These are phyloP conservation scores for Mortierella polycephala DNA, from an alignment of 371 early-diverging fungal genomes.

Conservation along the genomic window DNA sequence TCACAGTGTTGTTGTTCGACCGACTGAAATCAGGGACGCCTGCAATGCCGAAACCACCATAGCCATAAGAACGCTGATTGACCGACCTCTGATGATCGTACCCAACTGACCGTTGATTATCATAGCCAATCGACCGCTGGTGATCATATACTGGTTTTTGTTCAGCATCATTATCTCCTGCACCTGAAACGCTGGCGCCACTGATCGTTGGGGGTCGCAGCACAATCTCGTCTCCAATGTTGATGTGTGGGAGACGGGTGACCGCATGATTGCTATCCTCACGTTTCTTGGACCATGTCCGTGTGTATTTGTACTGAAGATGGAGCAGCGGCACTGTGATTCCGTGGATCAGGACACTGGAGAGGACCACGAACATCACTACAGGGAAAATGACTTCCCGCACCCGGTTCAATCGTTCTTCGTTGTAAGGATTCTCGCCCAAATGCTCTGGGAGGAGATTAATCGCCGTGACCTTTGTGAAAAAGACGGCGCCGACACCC, in stretches of 20 bases:
- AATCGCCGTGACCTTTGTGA: conserved; percentile 69
- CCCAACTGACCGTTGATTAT: conserved; percentile 38
- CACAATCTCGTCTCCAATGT: conserved; percentile 55
- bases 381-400: conserved; percentile 66
- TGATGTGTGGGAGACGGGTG: conserved; percentile 53
- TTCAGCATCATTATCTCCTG: conserved; percentile 17
- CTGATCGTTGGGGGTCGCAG: conserved; percentile 36
- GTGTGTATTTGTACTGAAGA: conserved; percentile 59
- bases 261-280: conserved; percentile 53
- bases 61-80: conserved; percentile 41
- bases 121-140: conserved; percentile 45
- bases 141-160: conserved; percentile 35
- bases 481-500: conserved; percentile 93
- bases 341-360: conserved; percentile 85
- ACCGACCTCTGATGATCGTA: conserved; percentile 37
- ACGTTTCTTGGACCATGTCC: conserved; percentile 55
- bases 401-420: conserved; percentile 42
- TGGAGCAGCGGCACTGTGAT: conserved; percentile 82
- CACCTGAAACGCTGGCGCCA: conserved; percentile 12
- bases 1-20: conserved; percentile 17
- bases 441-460: conserved; percentile 53
- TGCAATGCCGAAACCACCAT: conserved; percentile 42
- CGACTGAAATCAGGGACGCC: conserved; percentile 43
- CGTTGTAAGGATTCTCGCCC: conserved; percentile 35
- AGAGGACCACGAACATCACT: conserved; percentile 78